These are phyloP conservation scores for Magnolia officinalis DNA, from an alignment of 164 flowering plant genomes.

Conservation along the genomic window DNA sequence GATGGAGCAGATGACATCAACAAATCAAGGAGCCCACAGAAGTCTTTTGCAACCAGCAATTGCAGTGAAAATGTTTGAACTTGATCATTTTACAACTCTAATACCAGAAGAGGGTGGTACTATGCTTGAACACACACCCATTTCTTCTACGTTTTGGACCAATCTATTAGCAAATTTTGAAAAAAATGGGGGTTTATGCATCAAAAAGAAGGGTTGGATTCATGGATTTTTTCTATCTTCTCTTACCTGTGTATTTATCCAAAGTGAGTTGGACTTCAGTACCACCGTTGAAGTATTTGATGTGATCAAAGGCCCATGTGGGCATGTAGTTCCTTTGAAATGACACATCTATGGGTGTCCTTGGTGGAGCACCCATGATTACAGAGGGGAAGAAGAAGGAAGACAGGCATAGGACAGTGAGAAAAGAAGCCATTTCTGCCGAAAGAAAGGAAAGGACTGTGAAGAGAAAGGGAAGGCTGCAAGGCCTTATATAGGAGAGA, in stretches of 20 bases:
- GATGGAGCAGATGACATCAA: no score
- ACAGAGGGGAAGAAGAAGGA: conserved; percentile 26
- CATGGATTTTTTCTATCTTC: not conserved
- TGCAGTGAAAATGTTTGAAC: no score
- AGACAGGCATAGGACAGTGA: conserved; percentile 20
- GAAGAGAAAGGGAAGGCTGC: not conserved
- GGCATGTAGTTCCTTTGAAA: conserved; percentile 64
- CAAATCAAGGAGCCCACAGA: no score
- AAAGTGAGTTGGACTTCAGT: conserved; percentile 53
- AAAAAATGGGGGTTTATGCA: not conserved
- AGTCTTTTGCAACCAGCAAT: no score
- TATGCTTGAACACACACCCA: no score
- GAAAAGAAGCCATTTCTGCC: conserved; percentile 37
- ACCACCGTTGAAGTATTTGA: conserved; percentile 72
- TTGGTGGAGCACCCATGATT: conserved; percentile 35
- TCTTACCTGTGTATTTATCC: conserved; percentile 66
- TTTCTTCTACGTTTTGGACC: not conserved
- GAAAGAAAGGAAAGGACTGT: not conserved
- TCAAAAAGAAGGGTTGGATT: not conserved
- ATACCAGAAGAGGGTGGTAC: no score
- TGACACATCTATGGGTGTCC: conserved; percentile 51
- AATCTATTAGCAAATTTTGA: not conserved
- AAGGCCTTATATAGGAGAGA: conserved; percentile 2
- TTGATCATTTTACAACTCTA: no score
- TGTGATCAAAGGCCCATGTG: conserved; percentile 83